Percentiles rank a stretch among this genome's conserved stretches.
These are phyloP conservation scores for Xylaria nigripes DNA, from an alignment of 495 filamentous ascomycete species.

Conservation along the genomic window DNA sequence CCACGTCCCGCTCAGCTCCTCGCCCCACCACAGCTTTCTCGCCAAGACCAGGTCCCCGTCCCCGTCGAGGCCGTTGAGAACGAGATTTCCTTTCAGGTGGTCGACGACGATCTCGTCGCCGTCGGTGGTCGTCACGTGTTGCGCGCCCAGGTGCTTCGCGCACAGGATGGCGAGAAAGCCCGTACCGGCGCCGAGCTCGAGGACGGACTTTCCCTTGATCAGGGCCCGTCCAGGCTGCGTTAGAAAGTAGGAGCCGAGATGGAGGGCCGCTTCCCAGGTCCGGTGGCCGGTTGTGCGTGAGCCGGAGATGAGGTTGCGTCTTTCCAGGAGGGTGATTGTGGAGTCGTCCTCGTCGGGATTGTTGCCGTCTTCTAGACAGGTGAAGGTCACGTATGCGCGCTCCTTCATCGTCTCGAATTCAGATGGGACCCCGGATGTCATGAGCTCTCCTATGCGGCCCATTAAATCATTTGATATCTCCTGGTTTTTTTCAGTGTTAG, in stretches of 20 bases:
- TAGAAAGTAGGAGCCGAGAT: constrained; percentile 58
- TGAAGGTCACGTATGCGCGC: constrained; percentile 62
- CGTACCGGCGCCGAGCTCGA: constrained; percentile 77
- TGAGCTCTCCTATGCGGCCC: constrained; percentile 44
- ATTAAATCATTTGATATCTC: constrained; percentile 61
- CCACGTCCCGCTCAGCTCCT: constrained; percentile 20
- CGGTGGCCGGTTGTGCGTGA: constrained; percentile 70
- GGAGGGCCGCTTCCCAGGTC: constrained; percentile 80
- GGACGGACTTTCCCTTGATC: constrained; percentile 48
- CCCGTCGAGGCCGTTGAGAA: constrained; percentile 48
- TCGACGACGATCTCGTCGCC: constrained; percentile 58
- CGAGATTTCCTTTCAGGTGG: constrained; percentile 49
- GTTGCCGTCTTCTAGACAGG: constrained; percentile 26
- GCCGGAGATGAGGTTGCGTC: constrained; percentile 56
- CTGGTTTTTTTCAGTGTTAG: constrained; percentile 27
- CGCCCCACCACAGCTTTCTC: constrained; percentile 46
- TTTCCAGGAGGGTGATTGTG: constrained; percentile 53
- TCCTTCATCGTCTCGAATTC: constrained; percentile 50
- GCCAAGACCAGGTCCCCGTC: constrained; percentile 29
- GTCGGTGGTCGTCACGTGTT: constrained; percentile 62
- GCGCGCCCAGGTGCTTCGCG: constrained; percentile 54
- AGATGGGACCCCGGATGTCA: constrained; percentile 46
- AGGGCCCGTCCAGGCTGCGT: constrained; percentile 19
- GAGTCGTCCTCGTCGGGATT: constrained; percentile 4
- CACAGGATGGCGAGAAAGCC: constrained; percentile 69